Evolutionary conservation across 805 yeast species (phyloP).

Genomic region (Crinitomyces ghanaensis): DNA sequence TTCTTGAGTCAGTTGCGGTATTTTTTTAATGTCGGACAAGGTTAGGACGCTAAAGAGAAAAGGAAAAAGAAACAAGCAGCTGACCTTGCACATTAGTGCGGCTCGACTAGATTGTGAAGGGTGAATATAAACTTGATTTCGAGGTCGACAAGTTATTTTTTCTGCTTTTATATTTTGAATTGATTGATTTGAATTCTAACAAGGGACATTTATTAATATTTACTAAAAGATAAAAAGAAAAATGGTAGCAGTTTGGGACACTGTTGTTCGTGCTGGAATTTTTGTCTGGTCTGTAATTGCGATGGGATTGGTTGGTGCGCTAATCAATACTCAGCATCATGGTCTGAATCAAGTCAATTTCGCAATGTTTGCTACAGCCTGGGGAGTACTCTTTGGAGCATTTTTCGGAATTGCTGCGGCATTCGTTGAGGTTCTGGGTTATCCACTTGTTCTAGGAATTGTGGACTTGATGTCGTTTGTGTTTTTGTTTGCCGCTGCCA

Average conservation of each 20-base stretch:
- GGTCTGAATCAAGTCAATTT: conserved; percentile 73
- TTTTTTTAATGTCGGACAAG: too few relatives aligned
- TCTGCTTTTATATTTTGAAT: too few relatives aligned
- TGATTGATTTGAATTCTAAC: too few relatives aligned
- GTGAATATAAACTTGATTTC: too few relatives aligned
- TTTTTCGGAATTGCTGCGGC: conserved; percentile 70
- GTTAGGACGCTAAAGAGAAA: too few relatives aligned
- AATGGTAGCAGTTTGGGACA: conserved; percentile 41
- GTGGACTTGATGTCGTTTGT: conserved; percentile 82
- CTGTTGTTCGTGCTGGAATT: conserved; percentile 61
- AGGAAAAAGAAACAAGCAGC: too few relatives aligned
- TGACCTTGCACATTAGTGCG: too few relatives aligned
- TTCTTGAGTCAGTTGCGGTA: too few relatives aligned
- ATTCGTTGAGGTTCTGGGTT: conserved; percentile 67
- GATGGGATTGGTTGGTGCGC: conserved; percentile 83
- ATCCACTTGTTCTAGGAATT: conserved; percentile 67
- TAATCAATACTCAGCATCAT: conserved; percentile 44
- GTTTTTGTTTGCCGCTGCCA: conserved; percentile 89
- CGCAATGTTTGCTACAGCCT: conserved; percentile 76
- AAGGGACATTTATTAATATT: too few relatives aligned
- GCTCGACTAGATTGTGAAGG: too few relatives aligned
- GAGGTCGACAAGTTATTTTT: too few relatives aligned
- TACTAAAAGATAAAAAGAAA: too few relatives aligned
- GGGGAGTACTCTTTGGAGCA: conserved; percentile 69
- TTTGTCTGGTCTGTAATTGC: conserved; percentile 66